Conservation (phyloP, 139 green algal species). For the Chlorella ohadii region DNA sequence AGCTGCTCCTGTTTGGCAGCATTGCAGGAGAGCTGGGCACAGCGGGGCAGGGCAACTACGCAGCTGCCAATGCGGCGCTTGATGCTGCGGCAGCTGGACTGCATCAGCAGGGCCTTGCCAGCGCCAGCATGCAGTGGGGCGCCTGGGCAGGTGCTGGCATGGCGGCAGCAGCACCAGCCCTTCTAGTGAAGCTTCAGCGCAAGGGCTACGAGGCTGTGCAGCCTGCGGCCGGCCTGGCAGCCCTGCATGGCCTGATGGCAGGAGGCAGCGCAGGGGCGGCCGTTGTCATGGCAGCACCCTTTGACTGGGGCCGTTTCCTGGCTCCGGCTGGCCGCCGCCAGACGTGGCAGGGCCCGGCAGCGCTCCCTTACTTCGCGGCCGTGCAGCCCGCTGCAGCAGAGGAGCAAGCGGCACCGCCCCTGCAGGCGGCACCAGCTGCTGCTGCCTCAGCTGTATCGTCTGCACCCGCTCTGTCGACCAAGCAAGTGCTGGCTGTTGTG, state of each 20-base stretch:
- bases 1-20: slow-evolving; percentile 78
- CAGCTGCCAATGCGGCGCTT: slow-evolving; percentile 77
- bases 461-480: background rate
- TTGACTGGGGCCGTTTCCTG: slow-evolving; percentile 59
- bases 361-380: slow-evolving; percentile 2
- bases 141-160: slow-evolving; percentile 88
- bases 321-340: background rate
- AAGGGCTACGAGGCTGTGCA: slow-evolving; percentile 68
- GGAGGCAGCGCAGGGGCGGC: background rate
- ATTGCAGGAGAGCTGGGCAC: slow-evolving; percentile 79
- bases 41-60: slow-evolving; percentile 82
- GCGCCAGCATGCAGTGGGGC: slow-evolving; percentile 80
- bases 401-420: background rate
- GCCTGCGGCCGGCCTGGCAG: slow-evolving; percentile 60
- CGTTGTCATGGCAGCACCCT: slow-evolving; percentile 31
- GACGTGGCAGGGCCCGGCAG: background rate
- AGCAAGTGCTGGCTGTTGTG: background rate
- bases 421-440: background rate
- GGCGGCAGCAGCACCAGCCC: slow-evolving; percentile 80
- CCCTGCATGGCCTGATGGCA: slow-evolving; percentile 43
- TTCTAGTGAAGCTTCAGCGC: slow-evolving; percentile 50
- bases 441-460: background rate
- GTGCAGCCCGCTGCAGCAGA: background rate
- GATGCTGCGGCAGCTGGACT: slow-evolving; percentile 37
- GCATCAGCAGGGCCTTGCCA: background rate